Base-by-base conservation (phyloP, 768 basidiomycete species). In the Tricholoma terreum region DNA sequence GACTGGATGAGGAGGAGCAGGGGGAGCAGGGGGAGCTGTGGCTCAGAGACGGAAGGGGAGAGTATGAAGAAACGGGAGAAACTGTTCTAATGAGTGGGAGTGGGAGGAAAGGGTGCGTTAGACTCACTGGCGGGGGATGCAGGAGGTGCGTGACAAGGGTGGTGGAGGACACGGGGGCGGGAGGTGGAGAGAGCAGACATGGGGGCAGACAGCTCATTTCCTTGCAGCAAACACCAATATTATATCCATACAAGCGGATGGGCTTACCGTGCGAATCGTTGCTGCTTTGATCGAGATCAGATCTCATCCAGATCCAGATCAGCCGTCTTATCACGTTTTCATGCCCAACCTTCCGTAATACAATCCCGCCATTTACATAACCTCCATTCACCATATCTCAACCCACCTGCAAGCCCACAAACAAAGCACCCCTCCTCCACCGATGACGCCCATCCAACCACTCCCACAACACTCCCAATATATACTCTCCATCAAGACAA, bases 1-100 rank as follows among this genome's bases (percentile, higher is more conserved):
- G 63, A 57, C 69, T 63, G 55, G 66, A 67, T 34, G 71, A 65
- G 6, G 75, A 75, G 22, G 75, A 68, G 6, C 73, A 73, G 21
- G 74, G 68, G 19, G 66, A 65, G 42, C 69, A 73, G 22, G 74
- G 68, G 14, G 65, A 64, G 48, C 69, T 68, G 46, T 77, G 71
- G 17, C 65, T 63, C 40, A 70, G 59, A 30, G 66, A 62, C 4
- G 70, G 67, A 6, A 65, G 58, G 10, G 65, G 58, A 2, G 68
- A 66, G 56, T 60, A 67, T 48, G 60, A 65, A 42, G 65, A 66
- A 56, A 59, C 60, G 51, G 67, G 68, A 8, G 65, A 60, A 1
- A 58, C 57, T 45, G 52, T 56, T 52, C 30, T 50, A 33, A 56
- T 27, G 52, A 14, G 38, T 31, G 52, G 54, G 31, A 19, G 54